A percentile compares a stretch with the other conserved stretches of the same genome.
These are phyloP conservation scores for Fusarium begoniae DNA, from an alignment of 2,329 filamentous ascomycete genomes.

Conservation along the genomic window DNA sequence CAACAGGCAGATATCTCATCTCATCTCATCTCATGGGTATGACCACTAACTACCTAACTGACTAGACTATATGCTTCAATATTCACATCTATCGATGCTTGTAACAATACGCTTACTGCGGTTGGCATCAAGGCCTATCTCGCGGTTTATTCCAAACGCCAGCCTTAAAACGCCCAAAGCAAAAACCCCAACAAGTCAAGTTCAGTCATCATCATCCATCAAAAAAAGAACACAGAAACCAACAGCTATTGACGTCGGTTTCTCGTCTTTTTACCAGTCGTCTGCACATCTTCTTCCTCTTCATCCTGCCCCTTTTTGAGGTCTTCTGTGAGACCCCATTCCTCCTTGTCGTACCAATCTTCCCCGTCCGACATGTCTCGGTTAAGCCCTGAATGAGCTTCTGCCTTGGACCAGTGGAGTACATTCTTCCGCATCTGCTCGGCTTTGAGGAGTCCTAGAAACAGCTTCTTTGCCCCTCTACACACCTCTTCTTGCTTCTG, in stretches of 20 bases:
- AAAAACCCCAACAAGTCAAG: conserved; percentile 25
- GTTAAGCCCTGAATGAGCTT: conserved; percentile 73
- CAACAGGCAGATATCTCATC: background rate
- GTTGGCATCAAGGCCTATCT: conserved; percentile 31
- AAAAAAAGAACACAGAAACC: background rate
- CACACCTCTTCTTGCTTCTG: conserved; percentile 89
- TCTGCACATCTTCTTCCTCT: conserved; percentile 77
- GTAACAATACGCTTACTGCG: conserved; percentile 27
- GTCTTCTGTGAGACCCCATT: conserved; percentile 79
- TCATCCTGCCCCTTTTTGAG: conserved; percentile 84
- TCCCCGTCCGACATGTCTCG: conserved; percentile 86
- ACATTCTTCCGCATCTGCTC: conserved; percentile 77
- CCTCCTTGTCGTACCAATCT: conserved; percentile 87
- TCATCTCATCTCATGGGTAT: background rate
- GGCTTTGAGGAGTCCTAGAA: conserved; percentile 75
- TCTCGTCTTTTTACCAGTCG: conserved; percentile 69
- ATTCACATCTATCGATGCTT: conserved; percentile 18
- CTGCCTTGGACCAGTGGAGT: conserved; percentile 79
- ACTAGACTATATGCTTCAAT: conserved; percentile 6
- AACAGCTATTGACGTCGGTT: conserved; percentile 54
- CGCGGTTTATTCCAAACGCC: conserved; percentile 29
- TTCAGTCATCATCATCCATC: conserved; percentile 40
- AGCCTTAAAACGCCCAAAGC: conserved; percentile 34
- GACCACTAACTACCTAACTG: background rate
- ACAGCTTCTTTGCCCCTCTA: conserved; percentile 72